Conservation (phyloP, 495 filamentous ascomycete species). For the Hapsidospora chrysogenum region DNA sequence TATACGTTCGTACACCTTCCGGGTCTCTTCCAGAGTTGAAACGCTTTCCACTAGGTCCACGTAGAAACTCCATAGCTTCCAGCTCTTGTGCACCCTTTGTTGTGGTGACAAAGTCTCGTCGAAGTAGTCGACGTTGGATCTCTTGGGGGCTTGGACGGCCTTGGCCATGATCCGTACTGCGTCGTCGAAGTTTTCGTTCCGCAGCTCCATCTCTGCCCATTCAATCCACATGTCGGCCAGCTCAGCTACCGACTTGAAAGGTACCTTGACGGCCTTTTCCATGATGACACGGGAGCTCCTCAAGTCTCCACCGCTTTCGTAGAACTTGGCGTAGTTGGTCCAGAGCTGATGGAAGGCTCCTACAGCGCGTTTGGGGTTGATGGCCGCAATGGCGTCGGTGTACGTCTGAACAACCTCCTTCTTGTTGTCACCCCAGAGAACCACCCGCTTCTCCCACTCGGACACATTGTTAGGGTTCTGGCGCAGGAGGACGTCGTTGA, state of each 20-base stretch:
- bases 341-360: slow-evolving; percentile 91
- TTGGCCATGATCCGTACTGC: slow-evolving; percentile 94
- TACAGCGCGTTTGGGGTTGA: slow-evolving; percentile 87
- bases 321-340: slow-evolving; percentile 96
- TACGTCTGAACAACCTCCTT: slow-evolving; percentile 86
- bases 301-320: slow-evolving; percentile 78
- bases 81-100: slow-evolving; percentile 95
- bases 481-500: slow-evolving; percentile 88
- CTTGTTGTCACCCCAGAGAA: slow-evolving; percentile 88
- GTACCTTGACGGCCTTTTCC: slow-evolving; percentile 95
- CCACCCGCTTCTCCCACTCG: slow-evolving; percentile 95
- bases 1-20: slow-evolving; percentile 87
- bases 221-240: slow-evolving; percentile 97
- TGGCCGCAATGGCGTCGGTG: slow-evolving; percentile 80
- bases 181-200: slow-evolving; percentile 87
- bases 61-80: slow-evolving; percentile 99
- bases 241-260: slow-evolving; percentile 87
- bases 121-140: slow-evolving; percentile 93
- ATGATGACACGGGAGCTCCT: slow-evolving; percentile 78
- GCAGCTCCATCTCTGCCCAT: slow-evolving; percentile 95
- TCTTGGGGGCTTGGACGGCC: slow-evolving; percentile 86
- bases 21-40: slow-evolving; percentile 78
- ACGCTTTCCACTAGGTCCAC: slow-evolving; percentile 96
- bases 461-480: slow-evolving; percentile 95
- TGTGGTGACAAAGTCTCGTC: slow-evolving; percentile 89